phyloP scores from a whole-genome alignment of 345 rosid genomes.

The Salix udensis region DNA sequence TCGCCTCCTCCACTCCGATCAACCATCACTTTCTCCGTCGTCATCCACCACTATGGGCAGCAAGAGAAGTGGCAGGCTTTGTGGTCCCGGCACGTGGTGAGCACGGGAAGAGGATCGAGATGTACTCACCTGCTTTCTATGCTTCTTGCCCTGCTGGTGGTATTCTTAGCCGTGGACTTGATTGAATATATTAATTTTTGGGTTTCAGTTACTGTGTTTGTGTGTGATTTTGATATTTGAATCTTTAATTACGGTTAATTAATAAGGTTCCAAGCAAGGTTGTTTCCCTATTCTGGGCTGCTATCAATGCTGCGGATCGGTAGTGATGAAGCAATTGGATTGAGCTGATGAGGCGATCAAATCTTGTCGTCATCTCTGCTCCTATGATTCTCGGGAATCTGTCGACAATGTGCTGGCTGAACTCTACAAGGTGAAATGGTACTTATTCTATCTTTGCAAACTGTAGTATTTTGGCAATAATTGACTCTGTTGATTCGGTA shows the following conservation, averaged over 20 bases:
- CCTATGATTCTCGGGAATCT: constrained; percentile 65
- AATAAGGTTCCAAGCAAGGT: constrained; percentile 61
- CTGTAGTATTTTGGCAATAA: neutral
- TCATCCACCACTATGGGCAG: constrained; percentile 1
- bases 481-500: neutral
- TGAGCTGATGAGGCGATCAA: constrained; percentile 70
- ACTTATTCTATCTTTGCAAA: neutral
- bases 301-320: constrained; percentile 70
- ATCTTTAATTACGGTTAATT: constrained; percentile 38
- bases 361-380: constrained; percentile 71
- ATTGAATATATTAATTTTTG: neutral
- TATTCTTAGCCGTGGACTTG: constrained; percentile 79
- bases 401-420: constrained; percentile 69
- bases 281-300: constrained; percentile 72
- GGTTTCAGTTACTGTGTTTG: neutral
- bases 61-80: constrained; percentile 15
- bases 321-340: constrained; percentile 64
- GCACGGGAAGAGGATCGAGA: constrained; percentile 67
- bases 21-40: constrained; percentile 29
- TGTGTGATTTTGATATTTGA: constrained; percentile 4
- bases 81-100: constrained; percentile 58
- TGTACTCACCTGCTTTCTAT: constrained; percentile 84
- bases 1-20: constrained; percentile 31
- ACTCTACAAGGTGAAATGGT: constrained; percentile 56
- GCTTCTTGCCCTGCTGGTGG: constrained; percentile 88